Conservation (phyloP, 371 early-diverging fungal species). For the Lichtheimia hyalospora region DNA sequence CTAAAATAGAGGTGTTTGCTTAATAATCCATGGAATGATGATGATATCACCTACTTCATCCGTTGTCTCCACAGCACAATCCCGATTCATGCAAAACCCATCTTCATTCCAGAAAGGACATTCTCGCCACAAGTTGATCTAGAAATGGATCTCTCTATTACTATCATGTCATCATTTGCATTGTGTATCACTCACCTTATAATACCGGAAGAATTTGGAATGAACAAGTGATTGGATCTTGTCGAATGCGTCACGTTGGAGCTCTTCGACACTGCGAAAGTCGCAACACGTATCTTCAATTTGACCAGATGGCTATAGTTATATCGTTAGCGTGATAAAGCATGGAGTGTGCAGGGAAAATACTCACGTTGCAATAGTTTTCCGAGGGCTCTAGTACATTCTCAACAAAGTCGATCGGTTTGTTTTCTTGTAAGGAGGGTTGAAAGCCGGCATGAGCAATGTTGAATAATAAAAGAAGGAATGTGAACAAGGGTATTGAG, state of each 20-base stretch:
- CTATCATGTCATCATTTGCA: neutral
- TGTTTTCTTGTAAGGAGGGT: conserved; percentile 25
- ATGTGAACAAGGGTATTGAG: neutral
- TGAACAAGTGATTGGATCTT: conserved; percentile 72
- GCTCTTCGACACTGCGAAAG: conserved; percentile 75
- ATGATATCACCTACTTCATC: conserved; percentile 57
- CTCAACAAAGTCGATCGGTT: conserved; percentile 36
- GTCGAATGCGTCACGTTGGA: conserved; percentile 68
- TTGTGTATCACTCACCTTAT: conserved; percentile 57
- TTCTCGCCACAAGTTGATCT: conserved; percentile 87
- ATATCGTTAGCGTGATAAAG: neutral
- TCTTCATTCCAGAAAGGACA: conserved; percentile 93
- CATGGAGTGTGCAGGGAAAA: neutral
- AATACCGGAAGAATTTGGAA: conserved; percentile 87
- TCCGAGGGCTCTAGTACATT: conserved; percentile 23
- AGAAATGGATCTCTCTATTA: neutral
- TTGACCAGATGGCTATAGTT: conserved; percentile 62
- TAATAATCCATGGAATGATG: too few relatives aligned
- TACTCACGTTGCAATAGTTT: conserved; percentile 48
- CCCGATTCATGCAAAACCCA: conserved; percentile 79
- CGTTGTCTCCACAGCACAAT: conserved; percentile 84
- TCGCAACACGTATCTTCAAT: conserved; percentile 86
- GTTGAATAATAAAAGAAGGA: neutral
- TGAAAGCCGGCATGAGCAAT: neutral
- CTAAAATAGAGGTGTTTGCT: conserved; percentile 4